Conservation (phyloP, 345 rosid genomes). For the Geranium brycei region DNA sequence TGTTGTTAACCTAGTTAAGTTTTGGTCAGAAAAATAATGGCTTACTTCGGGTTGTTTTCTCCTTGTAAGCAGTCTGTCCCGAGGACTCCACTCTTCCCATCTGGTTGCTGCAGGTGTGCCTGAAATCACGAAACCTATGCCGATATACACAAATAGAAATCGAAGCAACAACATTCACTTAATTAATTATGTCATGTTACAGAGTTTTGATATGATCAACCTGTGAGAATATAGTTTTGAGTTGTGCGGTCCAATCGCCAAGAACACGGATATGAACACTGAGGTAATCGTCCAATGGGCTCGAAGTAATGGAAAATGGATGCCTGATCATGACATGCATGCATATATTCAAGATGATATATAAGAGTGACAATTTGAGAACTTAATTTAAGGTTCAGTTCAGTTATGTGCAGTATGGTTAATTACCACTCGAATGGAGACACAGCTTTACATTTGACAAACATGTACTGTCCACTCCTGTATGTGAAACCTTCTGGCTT, state of each 20-base stretch:
- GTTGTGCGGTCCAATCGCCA: constrained; percentile 84
- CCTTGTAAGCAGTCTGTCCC: constrained; percentile 54
- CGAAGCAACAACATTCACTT: neutral
- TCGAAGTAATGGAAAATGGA: constrained; percentile 88
- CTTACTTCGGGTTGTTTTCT: constrained; percentile 24
- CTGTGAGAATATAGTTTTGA: constrained; percentile 59
- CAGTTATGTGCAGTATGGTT: neutral
- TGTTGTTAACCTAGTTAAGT: too few relatives aligned
- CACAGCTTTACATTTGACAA: constrained; percentile 71
- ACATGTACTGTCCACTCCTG: constrained; percentile 92
- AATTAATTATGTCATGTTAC: too few relatives aligned
- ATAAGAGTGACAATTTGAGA: neutral
- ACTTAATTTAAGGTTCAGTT: neutral
- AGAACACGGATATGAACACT: constrained; percentile 78
- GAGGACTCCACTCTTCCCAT: constrained; percentile 51
- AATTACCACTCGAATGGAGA: constrained; percentile 69
- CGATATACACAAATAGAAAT: neutral
- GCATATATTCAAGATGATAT: neutral
- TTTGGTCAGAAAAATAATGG: neutral
- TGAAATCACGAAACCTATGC: constrained; percentile 6
- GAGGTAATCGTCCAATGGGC: constrained; percentile 72
- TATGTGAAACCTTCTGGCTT: constrained; percentile 79
- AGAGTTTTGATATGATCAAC: constrained; percentile 1
- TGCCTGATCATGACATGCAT: constrained; percentile 29
- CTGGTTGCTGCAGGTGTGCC: constrained; percentile 52